Conservation (phyloP, 2,329 filamentous ascomycete genomes). For the Fusarium albidum region DNA sequence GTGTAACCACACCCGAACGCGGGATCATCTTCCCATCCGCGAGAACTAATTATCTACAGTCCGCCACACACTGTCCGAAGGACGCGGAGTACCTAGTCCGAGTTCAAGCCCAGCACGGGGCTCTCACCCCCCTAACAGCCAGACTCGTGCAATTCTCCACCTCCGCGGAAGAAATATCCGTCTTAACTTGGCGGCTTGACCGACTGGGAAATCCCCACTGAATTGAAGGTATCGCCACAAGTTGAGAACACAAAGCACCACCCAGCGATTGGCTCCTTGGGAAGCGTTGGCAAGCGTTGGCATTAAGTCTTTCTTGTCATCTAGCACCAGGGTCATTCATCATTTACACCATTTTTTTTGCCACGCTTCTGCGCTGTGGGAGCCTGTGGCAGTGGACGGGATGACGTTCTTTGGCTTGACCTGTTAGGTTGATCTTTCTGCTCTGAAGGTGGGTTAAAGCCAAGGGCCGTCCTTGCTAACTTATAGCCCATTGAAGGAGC, state of each 20-base stretch:
- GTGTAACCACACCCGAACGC: constrained; percentile 7
- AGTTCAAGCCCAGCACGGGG: not conserved
- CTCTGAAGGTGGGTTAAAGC: not conserved
- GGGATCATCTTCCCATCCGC: not conserved
- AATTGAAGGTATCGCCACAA: not conserved
- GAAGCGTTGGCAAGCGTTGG: not conserved
- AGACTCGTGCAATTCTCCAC: not conserved
- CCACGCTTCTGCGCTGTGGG: not conserved
- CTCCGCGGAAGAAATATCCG: constrained; percentile 2
- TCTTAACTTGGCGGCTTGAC: constrained; percentile 7
- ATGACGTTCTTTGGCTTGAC: constrained; percentile 15
- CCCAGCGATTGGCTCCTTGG: not conserved
- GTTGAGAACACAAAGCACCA: not conserved
- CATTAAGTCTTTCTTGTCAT: constrained; percentile 1
- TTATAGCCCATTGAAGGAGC: not conserved
- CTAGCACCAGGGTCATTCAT: not conserved
- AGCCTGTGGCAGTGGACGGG: not conserved
- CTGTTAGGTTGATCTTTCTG: not conserved
- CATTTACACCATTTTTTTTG: not conserved
- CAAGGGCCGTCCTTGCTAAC: not conserved
- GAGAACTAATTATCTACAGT: constrained; percentile 1
- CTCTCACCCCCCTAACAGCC: not conserved
- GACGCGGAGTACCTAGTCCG: not conserved
- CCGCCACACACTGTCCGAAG: constrained; percentile 15
- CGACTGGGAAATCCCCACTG: not conserved